A percentile compares a stretch with the other conserved stretches of the same genome.
Evolutionary conservation across 106 monocot species (phyloP).

Genomic region (Dendrobium catenatum): DNA sequence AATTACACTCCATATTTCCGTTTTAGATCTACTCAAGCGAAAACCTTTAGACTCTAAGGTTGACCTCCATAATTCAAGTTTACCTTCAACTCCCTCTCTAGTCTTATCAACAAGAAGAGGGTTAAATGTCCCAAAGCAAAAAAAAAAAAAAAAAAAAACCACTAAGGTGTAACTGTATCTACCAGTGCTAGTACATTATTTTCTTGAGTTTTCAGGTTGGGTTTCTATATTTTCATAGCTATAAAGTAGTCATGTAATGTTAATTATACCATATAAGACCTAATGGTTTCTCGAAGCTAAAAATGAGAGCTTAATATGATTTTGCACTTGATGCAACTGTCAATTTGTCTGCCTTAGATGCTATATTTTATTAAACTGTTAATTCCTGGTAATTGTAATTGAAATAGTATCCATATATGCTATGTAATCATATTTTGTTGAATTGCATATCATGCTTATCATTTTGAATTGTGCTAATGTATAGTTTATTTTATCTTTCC

Average conservation of each 20-base stretch:
- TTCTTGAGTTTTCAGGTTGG: conserved; percentile 1
- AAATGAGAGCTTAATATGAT: not conserved
- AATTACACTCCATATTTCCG: no score
- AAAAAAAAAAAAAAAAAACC: no score
- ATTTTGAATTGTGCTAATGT: not conserved
- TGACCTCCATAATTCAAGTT: no score
- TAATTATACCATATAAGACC: not conserved
- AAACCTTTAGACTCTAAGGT: no score
- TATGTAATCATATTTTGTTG: not conserved
- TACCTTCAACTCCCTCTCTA: no score
- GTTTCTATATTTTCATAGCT: not conserved
- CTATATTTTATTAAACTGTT: not conserved
- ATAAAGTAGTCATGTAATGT: not conserved
- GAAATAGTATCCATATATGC: not conserved
- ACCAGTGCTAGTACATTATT: not conserved
- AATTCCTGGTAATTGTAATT: not conserved
- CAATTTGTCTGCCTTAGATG: not conserved
- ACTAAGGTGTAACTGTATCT: no score
- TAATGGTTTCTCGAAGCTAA: not conserved
- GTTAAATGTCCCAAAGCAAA: no score
- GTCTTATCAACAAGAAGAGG: no score
- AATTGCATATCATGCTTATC: not conserved
- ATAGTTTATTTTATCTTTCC: not conserved
- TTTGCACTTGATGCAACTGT: not conserved
- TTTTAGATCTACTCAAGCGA: no score